phyloP scores from a whole-genome alignment of 1,284 basidiomycete genomes.

The Apiotrichum laibachii region DNA sequence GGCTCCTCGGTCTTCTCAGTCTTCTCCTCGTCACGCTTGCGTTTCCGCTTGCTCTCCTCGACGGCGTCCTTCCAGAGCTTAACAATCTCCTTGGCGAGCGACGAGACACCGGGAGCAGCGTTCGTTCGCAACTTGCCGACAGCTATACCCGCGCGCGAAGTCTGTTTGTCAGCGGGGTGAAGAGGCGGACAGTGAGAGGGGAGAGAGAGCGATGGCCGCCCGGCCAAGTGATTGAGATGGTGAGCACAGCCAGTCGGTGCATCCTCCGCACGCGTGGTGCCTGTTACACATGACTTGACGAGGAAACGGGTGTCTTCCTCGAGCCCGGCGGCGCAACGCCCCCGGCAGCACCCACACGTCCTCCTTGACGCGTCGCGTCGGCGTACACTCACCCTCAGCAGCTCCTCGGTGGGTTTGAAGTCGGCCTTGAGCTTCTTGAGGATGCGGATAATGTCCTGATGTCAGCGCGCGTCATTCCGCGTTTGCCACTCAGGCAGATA shows the following conservation, averaged over 20 bases:
- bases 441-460: constrained; percentile 68
- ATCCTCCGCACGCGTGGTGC: no score
- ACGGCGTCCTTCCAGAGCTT: constrained; percentile 86
- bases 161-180: constrained; percentile 18
- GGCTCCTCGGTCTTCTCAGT: constrained; percentile 28
- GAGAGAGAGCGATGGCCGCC: neutral
- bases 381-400: constrained; percentile 70
- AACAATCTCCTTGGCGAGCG: constrained; percentile 88
- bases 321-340: no score
- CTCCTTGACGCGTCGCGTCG: no score
- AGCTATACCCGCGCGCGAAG: constrained; percentile 82
- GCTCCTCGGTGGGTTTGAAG: constrained; percentile 76
- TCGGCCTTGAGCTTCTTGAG: constrained; percentile 73
- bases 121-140: constrained; percentile 86
- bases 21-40: constrained; percentile 33
- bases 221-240: no score
- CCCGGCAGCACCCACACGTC: no score
- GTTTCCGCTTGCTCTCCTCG: constrained; percentile 66
- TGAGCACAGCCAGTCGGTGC: no score
- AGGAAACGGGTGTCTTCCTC: no score
- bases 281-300: no score
- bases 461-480: neutral
- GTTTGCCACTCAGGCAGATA: no score
- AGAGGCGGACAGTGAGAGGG: neutral
- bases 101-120: constrained; percentile 67